Conservation (phyloP, 257 asterid species). For the Nicotiana obtusifolia region DNA sequence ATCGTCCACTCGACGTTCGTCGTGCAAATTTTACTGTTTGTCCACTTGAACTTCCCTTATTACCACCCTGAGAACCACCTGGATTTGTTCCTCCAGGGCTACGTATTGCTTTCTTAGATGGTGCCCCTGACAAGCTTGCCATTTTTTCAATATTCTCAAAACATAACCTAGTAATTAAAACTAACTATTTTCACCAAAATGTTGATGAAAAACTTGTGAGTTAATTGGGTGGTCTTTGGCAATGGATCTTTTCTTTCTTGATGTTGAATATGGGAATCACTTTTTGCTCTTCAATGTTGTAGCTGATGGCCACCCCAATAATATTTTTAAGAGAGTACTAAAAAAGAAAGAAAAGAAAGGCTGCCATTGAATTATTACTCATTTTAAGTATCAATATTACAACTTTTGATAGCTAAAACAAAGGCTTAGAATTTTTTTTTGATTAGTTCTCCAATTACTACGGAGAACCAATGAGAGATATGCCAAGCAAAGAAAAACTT, state of each 20-base stretch:
- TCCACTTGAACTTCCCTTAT: conserved; percentile 25
- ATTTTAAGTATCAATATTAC: neutral
- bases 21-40: conserved; percentile 75
- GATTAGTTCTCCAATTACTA: neutral
- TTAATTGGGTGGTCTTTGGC: conserved; percentile 4
- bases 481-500: neutral
- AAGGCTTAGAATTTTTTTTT: neutral
- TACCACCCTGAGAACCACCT: conserved; percentile 20
- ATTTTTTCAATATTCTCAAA: conserved; percentile 7
- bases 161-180: neutral
- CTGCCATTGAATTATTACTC: neutral
- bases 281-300: neutral
- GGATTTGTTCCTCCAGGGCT: conserved; percentile 24
- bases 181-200: neutral
- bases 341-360: neutral
- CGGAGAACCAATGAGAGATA: neutral
- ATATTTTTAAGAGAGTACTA: neutral
- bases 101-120: conserved; percentile 46
- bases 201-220: neutral
- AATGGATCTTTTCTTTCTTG: neutral
- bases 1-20: conserved; percentile 76
- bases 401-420: neutral
- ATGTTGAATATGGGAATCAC: neutral
- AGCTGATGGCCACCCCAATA: neutral
- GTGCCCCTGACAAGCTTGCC: conserved; percentile 45